These are phyloP conservation scores for Arthrobotrys sinensis DNA, from an alignment of 2,329 filamentous ascomycete species.

Conservation along the genomic window DNA sequence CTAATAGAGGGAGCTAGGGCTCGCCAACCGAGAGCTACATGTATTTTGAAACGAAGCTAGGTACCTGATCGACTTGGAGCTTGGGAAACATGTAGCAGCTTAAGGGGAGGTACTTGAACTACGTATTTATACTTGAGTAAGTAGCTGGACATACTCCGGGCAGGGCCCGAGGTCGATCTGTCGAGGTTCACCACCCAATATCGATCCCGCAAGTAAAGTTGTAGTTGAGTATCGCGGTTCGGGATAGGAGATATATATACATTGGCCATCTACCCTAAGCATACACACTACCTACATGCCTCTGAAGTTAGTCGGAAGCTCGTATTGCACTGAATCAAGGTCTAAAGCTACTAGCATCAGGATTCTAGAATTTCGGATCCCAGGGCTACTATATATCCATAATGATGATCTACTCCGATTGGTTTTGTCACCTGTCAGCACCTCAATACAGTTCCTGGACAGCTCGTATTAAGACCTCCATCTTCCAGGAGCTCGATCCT, in stretches of 20 bases:
- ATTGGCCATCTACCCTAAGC: no score
- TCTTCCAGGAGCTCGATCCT: not conserved
- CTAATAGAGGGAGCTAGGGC: not conserved
- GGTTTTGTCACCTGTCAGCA: no score
- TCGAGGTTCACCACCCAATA: not conserved
- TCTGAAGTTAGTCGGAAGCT: no score
- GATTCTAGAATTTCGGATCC: no score
- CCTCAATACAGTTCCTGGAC: no score
- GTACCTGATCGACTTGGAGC: not conserved
- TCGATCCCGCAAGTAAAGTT: not conserved
- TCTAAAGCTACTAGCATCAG: no score
- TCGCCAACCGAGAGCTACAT: constrained; percentile 6
- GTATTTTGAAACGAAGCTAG: constrained; percentile 1
- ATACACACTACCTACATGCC: no score
- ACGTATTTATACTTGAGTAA: not conserved
- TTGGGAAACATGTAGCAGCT: not conserved
- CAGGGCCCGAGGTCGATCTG: not conserved
- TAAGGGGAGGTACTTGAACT: not conserved
- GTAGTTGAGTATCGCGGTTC: not conserved
- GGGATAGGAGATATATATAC: no score
- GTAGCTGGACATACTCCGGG: not conserved
- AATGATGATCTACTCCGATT: no score
- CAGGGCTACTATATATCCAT: no score
- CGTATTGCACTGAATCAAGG: no score
- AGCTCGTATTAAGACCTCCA: no score